A percentile compares a stretch with the other conserved stretches of the same genome.
Evolutionary conservation across 2,329 filamentous ascomycete genomes (phyloP).

Genomic region (Xylaria sp.): DNA sequence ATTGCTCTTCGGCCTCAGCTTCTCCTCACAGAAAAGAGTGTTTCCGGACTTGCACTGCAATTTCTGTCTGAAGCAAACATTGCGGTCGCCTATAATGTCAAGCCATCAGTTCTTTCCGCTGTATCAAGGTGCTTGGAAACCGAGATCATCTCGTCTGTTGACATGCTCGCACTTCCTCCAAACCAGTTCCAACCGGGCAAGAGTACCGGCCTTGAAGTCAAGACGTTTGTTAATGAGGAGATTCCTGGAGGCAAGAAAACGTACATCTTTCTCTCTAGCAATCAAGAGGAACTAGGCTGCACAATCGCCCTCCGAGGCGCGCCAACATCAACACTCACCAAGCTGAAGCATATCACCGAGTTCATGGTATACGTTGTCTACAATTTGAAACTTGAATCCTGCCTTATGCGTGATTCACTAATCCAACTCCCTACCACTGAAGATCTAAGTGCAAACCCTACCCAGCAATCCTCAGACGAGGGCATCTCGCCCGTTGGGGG

Average conservation of each 20-base stretch:
- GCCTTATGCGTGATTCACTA: slow-evolving; percentile 89
- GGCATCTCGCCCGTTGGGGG: slow-evolving; percentile 45
- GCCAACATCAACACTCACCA: slow-evolving; percentile 70
- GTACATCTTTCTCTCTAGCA: slow-evolving; percentile 93
- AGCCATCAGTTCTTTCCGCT: slow-evolving; percentile 92
- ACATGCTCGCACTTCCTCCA: slow-evolving; percentile 78
- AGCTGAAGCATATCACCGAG: slow-evolving; percentile 91
- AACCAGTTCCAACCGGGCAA: slow-evolving; percentile 76
- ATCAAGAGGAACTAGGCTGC: slow-evolving; percentile 86
- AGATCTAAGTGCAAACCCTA: slow-evolving; percentile 49
- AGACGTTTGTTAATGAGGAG: slow-evolving; percentile 85
- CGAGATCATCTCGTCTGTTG: slow-evolving; percentile 90
- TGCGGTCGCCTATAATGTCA: slow-evolving; percentile 94
- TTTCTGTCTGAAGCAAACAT: slow-evolving; percentile 88
- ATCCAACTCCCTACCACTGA: slow-evolving; percentile 75
- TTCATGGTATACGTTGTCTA: slow-evolving; percentile 99
- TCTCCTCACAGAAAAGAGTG: slow-evolving; percentile 88
- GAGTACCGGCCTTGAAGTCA: slow-evolving; percentile 89
- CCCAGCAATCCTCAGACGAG: slow-evolving; percentile 44
- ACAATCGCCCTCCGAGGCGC: slow-evolving; percentile 91
- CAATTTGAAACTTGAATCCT: slow-evolving; percentile 94
- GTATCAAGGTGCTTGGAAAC: slow-evolving; percentile 92
- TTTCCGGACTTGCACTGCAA: slow-evolving; percentile 88
- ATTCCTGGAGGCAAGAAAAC: slow-evolving; percentile 82
- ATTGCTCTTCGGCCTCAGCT: slow-evolving; percentile 83